phyloP scores from a whole-genome alignment of 2,329 filamentous ascomycete genomes.

The Metarhizium robertsii region DNA sequence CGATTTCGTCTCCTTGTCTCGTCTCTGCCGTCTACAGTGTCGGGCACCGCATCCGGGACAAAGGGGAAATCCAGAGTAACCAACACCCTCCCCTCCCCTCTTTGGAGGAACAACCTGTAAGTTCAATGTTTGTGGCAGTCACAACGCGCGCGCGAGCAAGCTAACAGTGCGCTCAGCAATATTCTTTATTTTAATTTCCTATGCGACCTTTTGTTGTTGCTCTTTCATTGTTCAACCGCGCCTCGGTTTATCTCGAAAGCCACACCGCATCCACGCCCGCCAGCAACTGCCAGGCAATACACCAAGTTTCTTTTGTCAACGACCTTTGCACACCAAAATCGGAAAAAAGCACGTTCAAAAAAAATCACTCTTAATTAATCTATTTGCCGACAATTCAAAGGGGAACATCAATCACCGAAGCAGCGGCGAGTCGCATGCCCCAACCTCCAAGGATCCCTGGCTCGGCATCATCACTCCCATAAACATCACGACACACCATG shows the following conservation, averaged over 20 bases:
- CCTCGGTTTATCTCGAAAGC: neutral
- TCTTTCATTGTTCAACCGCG: neutral
- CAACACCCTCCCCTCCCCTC: neutral
- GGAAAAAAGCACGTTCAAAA: neutral
- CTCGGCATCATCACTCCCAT: neutral
- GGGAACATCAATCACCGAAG: neutral
- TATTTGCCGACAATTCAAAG: neutral
- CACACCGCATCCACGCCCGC: neutral
- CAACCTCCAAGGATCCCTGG: neutral
- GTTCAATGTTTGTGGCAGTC: neutral
- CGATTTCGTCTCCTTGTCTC: neutral
- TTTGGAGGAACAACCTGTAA: constrained; percentile 1
- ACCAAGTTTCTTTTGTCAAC: constrained; percentile 4
- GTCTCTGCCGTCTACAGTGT: neutral
- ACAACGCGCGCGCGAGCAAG: neutral
- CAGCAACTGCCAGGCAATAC: neutral
- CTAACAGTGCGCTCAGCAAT: neutral
- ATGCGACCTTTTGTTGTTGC: neutral
- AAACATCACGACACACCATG: constrained; percentile 26
- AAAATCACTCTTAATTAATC: neutral
- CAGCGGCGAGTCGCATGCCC: neutral
- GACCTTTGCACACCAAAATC: neutral
- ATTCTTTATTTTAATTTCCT: neutral
- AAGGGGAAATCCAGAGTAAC: neutral
- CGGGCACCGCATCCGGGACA: neutral